phyloP scores from a whole-genome alignment of 2,329 filamentous ascomycete genomes.

The Mycosphaerella sp. region DNA sequence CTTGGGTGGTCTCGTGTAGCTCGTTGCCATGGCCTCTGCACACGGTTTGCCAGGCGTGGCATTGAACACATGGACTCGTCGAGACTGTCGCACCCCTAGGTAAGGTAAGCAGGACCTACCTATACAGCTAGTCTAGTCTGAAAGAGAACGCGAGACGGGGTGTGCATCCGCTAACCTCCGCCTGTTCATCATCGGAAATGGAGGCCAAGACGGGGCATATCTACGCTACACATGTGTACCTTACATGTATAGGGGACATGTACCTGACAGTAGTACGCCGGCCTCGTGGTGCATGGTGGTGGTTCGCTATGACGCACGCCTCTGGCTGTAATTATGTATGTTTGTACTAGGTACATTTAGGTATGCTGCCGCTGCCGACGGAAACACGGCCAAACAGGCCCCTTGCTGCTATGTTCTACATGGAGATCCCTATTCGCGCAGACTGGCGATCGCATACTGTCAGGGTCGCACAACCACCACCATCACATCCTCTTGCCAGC shows the following conservation, averaged over 20 bases:
- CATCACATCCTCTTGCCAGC: too few relatives aligned
- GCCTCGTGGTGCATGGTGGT: constrained; percentile 2
- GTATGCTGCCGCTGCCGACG: too few relatives aligned
- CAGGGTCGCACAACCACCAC: too few relatives aligned
- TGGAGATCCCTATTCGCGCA: constrained; percentile 7
- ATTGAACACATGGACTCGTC: background rate
- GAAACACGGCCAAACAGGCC: constrained; percentile 5
- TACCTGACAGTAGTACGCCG: background rate
- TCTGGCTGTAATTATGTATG: background rate
- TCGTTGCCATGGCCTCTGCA: background rate
- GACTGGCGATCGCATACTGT: background rate
- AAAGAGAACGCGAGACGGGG: too few relatives aligned
- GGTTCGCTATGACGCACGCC: constrained; percentile 1
- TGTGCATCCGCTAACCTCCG: background rate
- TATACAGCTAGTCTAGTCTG: too few relatives aligned
- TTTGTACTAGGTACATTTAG: too few relatives aligned
- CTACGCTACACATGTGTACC: too few relatives aligned
- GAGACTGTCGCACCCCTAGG: background rate
- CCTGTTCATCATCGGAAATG: constrained; percentile 5
- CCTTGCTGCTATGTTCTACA: background rate
- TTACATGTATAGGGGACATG: too few relatives aligned
- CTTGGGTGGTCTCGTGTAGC: background rate
- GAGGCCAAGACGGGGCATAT: too few relatives aligned
- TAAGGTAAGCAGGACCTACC: too few relatives aligned
- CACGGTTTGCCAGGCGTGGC: background rate